Conservation (phyloP, 371 early-diverging fungal genomes). For the Mucor mucedo region DNA sequence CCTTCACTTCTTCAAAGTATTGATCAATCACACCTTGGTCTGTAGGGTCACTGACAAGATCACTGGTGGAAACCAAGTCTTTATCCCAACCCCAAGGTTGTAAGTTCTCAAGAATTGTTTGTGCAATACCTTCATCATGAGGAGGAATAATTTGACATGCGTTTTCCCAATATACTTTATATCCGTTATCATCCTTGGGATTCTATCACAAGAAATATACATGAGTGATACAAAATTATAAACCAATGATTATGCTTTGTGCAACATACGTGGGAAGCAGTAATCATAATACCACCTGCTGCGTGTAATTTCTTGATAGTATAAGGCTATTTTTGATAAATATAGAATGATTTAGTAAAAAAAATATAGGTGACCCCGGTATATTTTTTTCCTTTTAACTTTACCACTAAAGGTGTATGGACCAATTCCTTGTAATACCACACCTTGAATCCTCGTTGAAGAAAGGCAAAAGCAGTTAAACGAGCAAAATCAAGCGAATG, state of each 20-base stretch:
- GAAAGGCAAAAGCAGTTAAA: constrained; percentile 86
- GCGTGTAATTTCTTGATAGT: constrained; percentile 78
- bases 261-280: constrained; percentile 83
- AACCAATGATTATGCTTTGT: too few relatives aligned
- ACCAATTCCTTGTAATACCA: constrained; percentile 78
- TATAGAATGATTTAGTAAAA: too few relatives aligned
- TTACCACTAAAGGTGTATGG: constrained; percentile 88
- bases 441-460: constrained; percentile 83
- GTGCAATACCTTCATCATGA: constrained; percentile 83
- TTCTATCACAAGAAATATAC: constrained; percentile 55
- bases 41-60: constrained; percentile 57
- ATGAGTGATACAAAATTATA: background rate
- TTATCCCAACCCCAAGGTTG: constrained; percentile 83
- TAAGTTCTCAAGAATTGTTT: constrained; percentile 70
- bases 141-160: constrained; percentile 94
- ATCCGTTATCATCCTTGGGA: constrained; percentile 98
- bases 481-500: constrained; percentile 85
- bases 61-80: constrained; percentile 57
- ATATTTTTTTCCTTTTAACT: background rate
- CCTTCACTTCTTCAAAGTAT: constrained; percentile 72
- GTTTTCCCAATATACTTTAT: constrained; percentile 96
- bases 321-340: constrained; percentile 62
- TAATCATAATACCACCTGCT: constrained; percentile 96
- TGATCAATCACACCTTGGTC: constrained; percentile 63
- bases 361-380: background rate